phyloP scores from a whole-genome alignment of 768 basidiomycete genomes.

The Phanerochaete carnosa region DNA sequence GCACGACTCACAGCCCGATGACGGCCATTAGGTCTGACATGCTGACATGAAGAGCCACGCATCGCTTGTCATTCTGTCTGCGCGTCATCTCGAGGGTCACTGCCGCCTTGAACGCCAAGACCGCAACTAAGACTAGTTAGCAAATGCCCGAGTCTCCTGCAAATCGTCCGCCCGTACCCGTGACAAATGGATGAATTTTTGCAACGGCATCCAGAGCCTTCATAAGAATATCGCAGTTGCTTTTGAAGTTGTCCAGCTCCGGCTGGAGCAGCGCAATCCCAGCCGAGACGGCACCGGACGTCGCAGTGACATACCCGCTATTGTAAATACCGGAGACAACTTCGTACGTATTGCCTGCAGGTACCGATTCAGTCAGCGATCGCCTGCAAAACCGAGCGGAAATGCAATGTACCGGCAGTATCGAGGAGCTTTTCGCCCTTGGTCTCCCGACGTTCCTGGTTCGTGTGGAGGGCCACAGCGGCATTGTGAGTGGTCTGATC shows the following conservation, averaged over 20 bases:
- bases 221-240: constrained; percentile 5
- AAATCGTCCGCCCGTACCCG: not conserved
- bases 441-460: not conserved
- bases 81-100: constrained; percentile 5
- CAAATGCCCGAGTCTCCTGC: not conserved
- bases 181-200: constrained; percentile 10
- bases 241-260: constrained; percentile 11
- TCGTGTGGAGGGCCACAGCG: not conserved
- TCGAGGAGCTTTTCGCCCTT: not conserved
- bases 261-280: not conserved
- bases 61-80: constrained; percentile 6
- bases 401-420: not conserved
- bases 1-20: not conserved
- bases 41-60: constrained; percentile 1
- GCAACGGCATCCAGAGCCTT: constrained; percentile 7
- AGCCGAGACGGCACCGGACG: not conserved
- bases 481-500: not conserved
- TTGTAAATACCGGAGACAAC: not conserved
- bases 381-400: not conserved
- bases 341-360: not conserved
- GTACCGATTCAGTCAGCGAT: not conserved
- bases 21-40: constrained; percentile 11
- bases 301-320: not conserved
- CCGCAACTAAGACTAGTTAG: not conserved
- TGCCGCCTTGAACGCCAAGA: constrained; percentile 6